Base-by-base conservation (phyloP, 345 rosid species). In the Aegle marmelos region DNA sequence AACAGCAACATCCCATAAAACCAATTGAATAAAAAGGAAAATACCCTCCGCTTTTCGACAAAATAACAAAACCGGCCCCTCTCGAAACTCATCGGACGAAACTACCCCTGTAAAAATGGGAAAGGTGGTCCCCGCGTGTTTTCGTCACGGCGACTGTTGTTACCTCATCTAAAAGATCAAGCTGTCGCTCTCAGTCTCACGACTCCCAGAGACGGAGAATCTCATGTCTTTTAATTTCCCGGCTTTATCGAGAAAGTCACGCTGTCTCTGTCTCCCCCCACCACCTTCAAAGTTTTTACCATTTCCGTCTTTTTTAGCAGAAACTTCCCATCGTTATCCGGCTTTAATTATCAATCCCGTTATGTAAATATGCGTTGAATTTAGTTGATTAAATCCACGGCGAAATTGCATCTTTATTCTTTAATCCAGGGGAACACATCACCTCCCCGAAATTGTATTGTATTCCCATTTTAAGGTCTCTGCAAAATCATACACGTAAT, bases 31-130 rank as follows among this genome's bases (percentile, higher is more conserved):
- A 45, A 45, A n/a, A n/a, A n/a, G n/a, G n/a, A n/a, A n/a, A 1
- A 5, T n/a, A 22, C 19, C 73, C 79, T 36, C 25, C 7, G 3
- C 5, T n/a, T 59, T 27, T 4, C 2, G 0, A 5, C 2, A 33
- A 75, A 75, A 75, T 79, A 33, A 79, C 85, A 62, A 14, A 45
- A 59, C 14, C 36, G 19, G 82, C 82, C 70, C 70, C 37, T 14
- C 2, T 1, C 1, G 21, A 0, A 19, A 14, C 28, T 0, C 1
- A 4, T 14, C 4, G 50, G 63, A 63, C 80, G 24, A 36, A 75
- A 76, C 1, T 61, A 6, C 62, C 80, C 79, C 39, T 28, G 3
- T 1, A 5, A 0, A 6, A 2, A 6, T 3, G 17, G 2, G 3
- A 30, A 63, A 45, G 7, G 31, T 11, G 66, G 72, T 34, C 31